Base-by-base conservation (phyloP, 2,329 filamentous ascomycete genomes). In the Monosporascus sp. region DNA sequence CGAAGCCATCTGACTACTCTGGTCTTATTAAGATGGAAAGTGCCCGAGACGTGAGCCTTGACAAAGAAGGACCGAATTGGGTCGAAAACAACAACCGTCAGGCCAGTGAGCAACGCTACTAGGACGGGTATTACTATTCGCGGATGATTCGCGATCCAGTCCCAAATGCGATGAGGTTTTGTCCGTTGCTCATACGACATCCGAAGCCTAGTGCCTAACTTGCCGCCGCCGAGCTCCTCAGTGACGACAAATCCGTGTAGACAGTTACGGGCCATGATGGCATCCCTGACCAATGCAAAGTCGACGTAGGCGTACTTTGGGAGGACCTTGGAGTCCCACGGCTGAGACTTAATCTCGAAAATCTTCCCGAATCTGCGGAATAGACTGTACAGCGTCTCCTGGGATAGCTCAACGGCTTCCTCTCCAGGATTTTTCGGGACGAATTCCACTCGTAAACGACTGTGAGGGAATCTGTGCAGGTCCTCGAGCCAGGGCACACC, bases 401-500 rank as follows among this genome's bases (percentile, higher is more conserved):
- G 90, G 0, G 88, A 90, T 18, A 97, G 72, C 61, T 96, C 91
- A 6, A 86, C 83, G 0, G 85, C 85, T 51, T 86, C 78, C 1
- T 76, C 79, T n/a, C 89, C 90, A 0, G 89, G 80, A 25, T 80
- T 79, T 0, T 83, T 81, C 4, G 91, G 83, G 7, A 93, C 79
- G 58, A 97, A 97, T 65, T 97, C 93, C 22, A 97, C 84, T 60
- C 84, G 88, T 38, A 99, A 65, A 27, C 89, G 80, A 41, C 77
- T 78, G 53, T 85, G 90, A 0, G 94, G 94, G 49, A 91, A 85
- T 6, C 91, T 83, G 60, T 90, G 88, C 27, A 99, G 74, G 66
- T 99, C 94, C 65, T 97, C 94, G 3, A 97, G 80, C 94, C 94
- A 99, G 0, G 94, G 94, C 22, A 85, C 83, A 9, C 94, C 94